Evolutionary conservation across 495 filamentous ascomycete species (phyloP), one percentile per base, ranked within the genome.

Genomic region (Daldinia concentrica): DNA sequence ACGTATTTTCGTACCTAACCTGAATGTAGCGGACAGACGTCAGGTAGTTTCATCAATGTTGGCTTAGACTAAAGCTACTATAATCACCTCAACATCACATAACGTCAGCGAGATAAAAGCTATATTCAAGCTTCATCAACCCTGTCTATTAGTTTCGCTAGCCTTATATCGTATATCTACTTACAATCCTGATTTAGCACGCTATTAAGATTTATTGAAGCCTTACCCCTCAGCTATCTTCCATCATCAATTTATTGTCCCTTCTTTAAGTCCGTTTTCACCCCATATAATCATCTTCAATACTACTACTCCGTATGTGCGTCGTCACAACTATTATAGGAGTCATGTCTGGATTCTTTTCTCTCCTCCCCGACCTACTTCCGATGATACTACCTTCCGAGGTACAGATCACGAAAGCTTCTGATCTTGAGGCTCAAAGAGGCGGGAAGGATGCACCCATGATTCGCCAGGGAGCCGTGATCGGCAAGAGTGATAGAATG

Each of bases 401-500:
- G 11, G 79, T 86, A 0, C 79, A 82, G 34, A 77, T 86, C 50
- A 82, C 81, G 6, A 83, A 76, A 56, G 76, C 80, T 4, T 64
- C 71, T 51, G 82, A 86, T 2, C 78, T 87, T 32, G 68, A 79
- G 43, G 78, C 80, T 24, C 71, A 76, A 52, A 66, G 72, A 36
- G 57, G 62, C 55, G 65, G 68, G 62, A 64, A 74, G 56, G 61
- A 72, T 36, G 66, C 76, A 8, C 58, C 76, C 11, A 76, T 74
- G 69, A 57, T 71, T 70, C 64, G 85, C 79, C 39, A 87, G 64
- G 83, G 86, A 45, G 88, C 89, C 27, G 84, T 92, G 55, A 81
- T 87, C 43, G 80, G 84, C 64, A 84, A 87, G 71, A 84, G 83
- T 12, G 87, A 90, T 51, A 86, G 81, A 29, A 80, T 91, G 71